These are phyloP conservation scores for Calonectria leucothoes DNA, from an alignment of 2,329 filamentous ascomycete genomes.

Conservation along the genomic window DNA sequence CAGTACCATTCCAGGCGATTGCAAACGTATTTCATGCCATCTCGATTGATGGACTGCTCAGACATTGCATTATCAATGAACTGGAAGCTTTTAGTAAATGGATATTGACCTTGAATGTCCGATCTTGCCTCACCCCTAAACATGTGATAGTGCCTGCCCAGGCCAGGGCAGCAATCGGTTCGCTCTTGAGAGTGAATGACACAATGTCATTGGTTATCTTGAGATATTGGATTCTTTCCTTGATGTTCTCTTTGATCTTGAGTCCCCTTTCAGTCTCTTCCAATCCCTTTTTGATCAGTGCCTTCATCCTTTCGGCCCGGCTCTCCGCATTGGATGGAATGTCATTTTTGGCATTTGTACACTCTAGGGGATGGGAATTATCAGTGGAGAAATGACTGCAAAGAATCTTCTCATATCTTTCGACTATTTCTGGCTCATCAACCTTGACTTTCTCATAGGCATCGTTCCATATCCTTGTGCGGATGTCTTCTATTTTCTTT, in stretches of 20 bases:
- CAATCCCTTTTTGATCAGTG: background rate
- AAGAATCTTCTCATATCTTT: constrained; percentile 27
- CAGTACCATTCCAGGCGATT: constrained; percentile 11
- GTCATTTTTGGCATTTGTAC: background rate
- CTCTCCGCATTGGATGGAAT: background rate
- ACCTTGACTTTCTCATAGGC: background rate
- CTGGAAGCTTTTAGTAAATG: background rate
- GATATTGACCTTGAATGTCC: background rate
- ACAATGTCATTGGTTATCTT: background rate
- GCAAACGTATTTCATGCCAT: constrained; percentile 12
- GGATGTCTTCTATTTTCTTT: too few relatives aligned
- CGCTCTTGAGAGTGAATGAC: background rate
- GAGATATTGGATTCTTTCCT: background rate
- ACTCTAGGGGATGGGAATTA: background rate
- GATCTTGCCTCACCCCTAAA: background rate
- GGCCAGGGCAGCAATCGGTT: constrained; percentile 9
- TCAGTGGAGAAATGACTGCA: background rate
- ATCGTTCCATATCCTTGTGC: background rate
- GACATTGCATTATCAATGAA: constrained; percentile 2
- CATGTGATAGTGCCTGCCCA: constrained; percentile 2
- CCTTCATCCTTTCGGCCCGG: background rate
- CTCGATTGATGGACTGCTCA: background rate
- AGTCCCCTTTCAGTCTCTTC: background rate
- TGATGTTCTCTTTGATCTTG: background rate
- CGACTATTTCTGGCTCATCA: background rate